phyloP scores from a whole-genome alignment of 306 rosid species.

The Cajanus cajan region DNA sequence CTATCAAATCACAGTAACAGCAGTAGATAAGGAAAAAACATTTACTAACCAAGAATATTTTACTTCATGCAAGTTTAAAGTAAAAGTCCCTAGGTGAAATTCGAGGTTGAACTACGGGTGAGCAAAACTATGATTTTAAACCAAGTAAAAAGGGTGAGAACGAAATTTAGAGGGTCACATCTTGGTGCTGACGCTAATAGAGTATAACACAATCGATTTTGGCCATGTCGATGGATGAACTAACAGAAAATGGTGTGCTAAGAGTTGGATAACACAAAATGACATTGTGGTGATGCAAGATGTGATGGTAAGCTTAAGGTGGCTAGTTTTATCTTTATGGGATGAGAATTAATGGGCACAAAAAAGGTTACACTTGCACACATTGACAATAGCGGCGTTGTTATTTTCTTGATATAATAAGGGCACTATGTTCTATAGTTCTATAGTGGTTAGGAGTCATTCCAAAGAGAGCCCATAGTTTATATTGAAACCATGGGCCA shows the following conservation, averaged over 20 bases:
- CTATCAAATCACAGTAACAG: neutral
- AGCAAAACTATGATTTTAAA: neutral
- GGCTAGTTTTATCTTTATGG: neutral
- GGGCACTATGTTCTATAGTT: neutral
- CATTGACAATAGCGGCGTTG: neutral
- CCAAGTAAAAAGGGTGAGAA: neutral
- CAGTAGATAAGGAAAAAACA: neutral
- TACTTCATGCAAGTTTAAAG: neutral
- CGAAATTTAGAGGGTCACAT: neutral
- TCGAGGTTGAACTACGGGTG: neutral
- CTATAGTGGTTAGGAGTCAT: neutral
- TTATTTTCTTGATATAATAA: neutral
- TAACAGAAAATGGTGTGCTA: neutral
- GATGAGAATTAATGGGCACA: neutral
- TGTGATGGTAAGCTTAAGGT: neutral
- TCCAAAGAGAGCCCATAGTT: conserved; percentile 14
- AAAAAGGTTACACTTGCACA: neutral
- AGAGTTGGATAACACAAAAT: neutral
- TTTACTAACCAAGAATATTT: too few relatives aligned
- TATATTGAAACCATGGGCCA: conserved; percentile 16
- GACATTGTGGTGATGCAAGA: conserved; percentile 6
- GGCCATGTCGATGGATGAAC: neutral
- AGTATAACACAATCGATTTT: neutral
- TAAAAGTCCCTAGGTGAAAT: neutral
- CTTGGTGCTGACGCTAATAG: neutral